Conservation (phyloP, 176 grass and related monocot species). For the Saccharum officinarum region DNA sequence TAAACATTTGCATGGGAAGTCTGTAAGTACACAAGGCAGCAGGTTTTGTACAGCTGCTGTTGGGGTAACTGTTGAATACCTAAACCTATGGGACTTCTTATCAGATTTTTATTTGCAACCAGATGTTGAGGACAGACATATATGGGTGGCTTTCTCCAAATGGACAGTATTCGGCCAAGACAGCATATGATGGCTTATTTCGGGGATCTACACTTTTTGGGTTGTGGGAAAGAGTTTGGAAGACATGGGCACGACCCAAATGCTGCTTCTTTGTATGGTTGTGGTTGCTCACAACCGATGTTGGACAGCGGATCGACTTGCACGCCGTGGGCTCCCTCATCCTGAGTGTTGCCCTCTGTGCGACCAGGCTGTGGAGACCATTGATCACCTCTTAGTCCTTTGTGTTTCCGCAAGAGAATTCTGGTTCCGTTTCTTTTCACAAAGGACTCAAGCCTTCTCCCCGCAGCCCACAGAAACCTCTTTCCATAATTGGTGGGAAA, state of each 20-base stretch:
- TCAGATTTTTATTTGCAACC: too few species aligned
- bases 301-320: background rate
- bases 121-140: too few species aligned
- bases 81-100: too few species aligned
- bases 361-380: background rate
- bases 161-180: background rate
- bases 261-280: background rate
- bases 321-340: background rate
- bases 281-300: background rate
- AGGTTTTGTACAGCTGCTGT: too few species aligned
- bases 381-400: background rate
- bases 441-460: background rate
- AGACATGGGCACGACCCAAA: background rate
- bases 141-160: too few species aligned
- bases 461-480: background rate
- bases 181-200: background rate
- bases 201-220: background rate
- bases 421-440: background rate
- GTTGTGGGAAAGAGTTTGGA: background rate
- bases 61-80: too few species aligned
- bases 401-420: background rate
- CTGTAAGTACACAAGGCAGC: too few species aligned
- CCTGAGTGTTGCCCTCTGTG: background rate
- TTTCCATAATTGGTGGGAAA: background rate
- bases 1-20: too few species aligned